Evolutionary conservation across 345 rosid genomes (phyloP), one percentile per base, ranked within the genome.

Genomic region (Eucalyptus brandiana): DNA sequence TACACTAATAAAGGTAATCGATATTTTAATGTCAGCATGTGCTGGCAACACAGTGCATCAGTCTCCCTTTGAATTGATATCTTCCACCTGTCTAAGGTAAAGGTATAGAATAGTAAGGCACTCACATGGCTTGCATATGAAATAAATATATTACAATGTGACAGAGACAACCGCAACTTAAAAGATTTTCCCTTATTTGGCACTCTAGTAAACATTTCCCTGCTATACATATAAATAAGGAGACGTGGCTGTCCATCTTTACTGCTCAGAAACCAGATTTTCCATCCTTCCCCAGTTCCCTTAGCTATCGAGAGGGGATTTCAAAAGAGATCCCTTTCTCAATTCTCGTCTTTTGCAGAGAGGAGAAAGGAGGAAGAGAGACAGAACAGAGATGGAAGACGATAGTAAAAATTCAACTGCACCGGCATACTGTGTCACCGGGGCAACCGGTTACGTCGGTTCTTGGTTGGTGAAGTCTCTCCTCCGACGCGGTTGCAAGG

Each of bases 401-500:
- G 47, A 76, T 76, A 8, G 85, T 30, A 6, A 37, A 76, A 12
- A 12, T 76, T 6, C 85, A 37, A 40, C 85, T 40, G 85, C 28
- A 6, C 47, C 44, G 5, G 47, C 85, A 40, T 97, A 94, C 86
- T 97, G 98, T 80, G 99, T 96, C 26, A 96, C 97, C 0, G 98
- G 97, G 34, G 96, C 98, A 17, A 95, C 87, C 65, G 99, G 98
- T 30, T 97, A 94, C 60, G 91, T 96, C 44, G 98, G 98, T 34
- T 96, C 98, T 53, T 96, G 97, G 97, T 87, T 97, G 89, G 98
- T 95, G 87, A 95, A 94, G 93, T 90, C 94, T 89, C 95, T 96
- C 45, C 98, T 97, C 49, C 91, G 92, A 28, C 85, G 91, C 88
- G 97, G 98, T 49, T 92, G 86, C 90, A 90, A 28, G 21, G 96